Evolutionary conservation across 495 filamentous ascomycete species (phyloP).

Genomic region (Bryoglossum gracile): DNA sequence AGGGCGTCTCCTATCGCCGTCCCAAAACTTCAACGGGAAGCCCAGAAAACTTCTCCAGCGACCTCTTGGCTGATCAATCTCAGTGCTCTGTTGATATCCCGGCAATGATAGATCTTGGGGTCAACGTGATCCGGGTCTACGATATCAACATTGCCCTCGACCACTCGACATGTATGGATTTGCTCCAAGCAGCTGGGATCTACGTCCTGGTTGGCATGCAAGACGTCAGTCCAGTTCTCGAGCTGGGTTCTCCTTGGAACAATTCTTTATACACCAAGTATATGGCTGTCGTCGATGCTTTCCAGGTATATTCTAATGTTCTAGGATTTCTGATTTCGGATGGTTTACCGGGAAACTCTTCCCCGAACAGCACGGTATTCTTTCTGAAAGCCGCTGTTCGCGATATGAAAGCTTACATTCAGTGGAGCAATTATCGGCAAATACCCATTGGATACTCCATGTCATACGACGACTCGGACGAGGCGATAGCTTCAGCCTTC

Average conservation of each 20-base stretch:
- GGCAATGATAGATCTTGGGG: constrained; percentile 59
- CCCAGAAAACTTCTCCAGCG: constrained; percentile 37
- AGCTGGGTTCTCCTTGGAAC: constrained; percentile 61
- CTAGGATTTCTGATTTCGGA: constrained; percentile 95
- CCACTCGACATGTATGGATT: constrained; percentile 73
- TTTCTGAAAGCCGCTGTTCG: constrained; percentile 93
- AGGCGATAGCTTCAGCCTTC: constrained; percentile 67
- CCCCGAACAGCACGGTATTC: constrained; percentile 69
- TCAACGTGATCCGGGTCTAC: constrained; percentile 88
- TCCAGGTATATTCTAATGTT: constrained; percentile 76
- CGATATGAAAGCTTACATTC: constrained; percentile 88
- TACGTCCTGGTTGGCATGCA: constrained; percentile 73
- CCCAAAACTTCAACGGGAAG: constrained; percentile 46
- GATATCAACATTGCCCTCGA: constrained; percentile 70
- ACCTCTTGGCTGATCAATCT: constrained; percentile 60
- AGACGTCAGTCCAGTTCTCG: constrained; percentile 62
- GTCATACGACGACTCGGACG: constrained; percentile 76
- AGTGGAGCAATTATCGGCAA: constrained; percentile 59
- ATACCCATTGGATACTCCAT: constrained; percentile 90
- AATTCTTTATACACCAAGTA: constrained; percentile 73
- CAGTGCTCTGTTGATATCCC: constrained; percentile 74
- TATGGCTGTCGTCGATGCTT: constrained; percentile 66
- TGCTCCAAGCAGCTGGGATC: constrained; percentile 78
- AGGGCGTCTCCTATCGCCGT: constrained; percentile 83
- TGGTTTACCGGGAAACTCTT: constrained; percentile 73